A percentile compares a stretch with the other conserved stretches of the same genome.
These are phyloP conservation scores for Monilinia vaccinii-corymbosi DNA, from an alignment of 2,329 filamentous ascomycete genomes.

Conservation along the genomic window DNA sequence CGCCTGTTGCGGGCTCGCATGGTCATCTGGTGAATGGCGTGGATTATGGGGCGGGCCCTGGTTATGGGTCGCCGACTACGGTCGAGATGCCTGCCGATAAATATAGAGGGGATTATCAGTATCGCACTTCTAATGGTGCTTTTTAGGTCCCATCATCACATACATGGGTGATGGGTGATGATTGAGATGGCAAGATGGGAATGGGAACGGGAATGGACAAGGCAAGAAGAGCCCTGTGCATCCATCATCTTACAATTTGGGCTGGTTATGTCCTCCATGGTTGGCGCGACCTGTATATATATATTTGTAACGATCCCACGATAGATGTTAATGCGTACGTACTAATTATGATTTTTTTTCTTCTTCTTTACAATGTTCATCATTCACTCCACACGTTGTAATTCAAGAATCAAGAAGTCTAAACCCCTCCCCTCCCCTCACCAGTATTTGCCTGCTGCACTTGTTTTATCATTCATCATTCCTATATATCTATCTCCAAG, in stretches of 20 bases:
- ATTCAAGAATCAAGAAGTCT: no score
- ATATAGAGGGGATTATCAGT: background rate
- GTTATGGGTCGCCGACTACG: background rate
- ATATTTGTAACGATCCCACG: background rate
- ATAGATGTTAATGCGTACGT: constrained; percentile 1
- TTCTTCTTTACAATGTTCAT: background rate
- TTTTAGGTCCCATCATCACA: background rate
- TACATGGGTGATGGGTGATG: no score
- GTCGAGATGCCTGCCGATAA: background rate
- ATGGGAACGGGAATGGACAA: background rate
- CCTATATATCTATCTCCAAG: no score
- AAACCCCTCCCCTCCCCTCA: no score
- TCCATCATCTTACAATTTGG: background rate
- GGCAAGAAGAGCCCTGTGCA: background rate
- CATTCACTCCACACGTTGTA: no score
- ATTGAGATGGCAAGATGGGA: background rate
- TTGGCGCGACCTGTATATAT: background rate
- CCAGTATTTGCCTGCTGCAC: no score
- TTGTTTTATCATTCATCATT: no score
- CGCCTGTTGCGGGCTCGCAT: background rate
- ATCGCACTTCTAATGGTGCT: background rate
- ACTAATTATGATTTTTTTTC: background rate
- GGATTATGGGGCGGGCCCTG: background rate
- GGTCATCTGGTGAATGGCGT: background rate
- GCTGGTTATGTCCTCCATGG: background rate